Evolutionary conservation across 2,329 filamentous ascomycete genomes (phyloP).

Genomic region (Apiospora saccharicola): DNA sequence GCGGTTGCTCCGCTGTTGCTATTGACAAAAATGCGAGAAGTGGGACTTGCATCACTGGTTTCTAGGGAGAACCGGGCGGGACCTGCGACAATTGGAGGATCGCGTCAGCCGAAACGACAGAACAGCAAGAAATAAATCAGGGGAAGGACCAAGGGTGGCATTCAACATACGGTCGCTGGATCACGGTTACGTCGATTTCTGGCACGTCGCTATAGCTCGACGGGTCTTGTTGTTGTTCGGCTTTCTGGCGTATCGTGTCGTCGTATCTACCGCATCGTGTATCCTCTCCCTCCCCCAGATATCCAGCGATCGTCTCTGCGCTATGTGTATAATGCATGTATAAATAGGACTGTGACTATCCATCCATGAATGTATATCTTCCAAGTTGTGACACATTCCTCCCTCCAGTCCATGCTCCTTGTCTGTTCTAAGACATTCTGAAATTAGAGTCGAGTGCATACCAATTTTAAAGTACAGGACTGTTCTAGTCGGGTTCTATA

Average conservation of each 20-base stretch:
- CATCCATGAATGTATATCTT: background rate
- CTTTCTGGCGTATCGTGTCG: slow-evolving; percentile 20
- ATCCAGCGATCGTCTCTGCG: background rate
- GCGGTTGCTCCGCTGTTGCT: slow-evolving; percentile 65
- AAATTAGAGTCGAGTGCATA: background rate
- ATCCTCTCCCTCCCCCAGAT: slow-evolving; percentile 2
- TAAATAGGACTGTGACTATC: slow-evolving; percentile 13
- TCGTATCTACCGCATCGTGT: slow-evolving; percentile 8
- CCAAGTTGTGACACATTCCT: background rate
- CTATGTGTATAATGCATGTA: slow-evolving; percentile 2
- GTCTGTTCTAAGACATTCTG: slow-evolving; percentile 3
- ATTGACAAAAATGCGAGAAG: slow-evolving; percentile 49
- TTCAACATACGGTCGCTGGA: background rate
- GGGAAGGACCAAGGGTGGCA: background rate
- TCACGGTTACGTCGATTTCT: slow-evolving; percentile 1
- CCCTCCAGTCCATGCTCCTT: slow-evolving; percentile 14
- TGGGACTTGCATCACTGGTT: slow-evolving; percentile 39
- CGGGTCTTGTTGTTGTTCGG: slow-evolving; percentile 20
- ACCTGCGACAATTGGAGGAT: slow-evolving; percentile 20
- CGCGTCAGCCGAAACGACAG: slow-evolving; percentile 26
- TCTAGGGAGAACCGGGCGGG: slow-evolving; percentile 31
- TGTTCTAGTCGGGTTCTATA: background rate
- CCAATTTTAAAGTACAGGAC: background rate
- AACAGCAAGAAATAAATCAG: slow-evolving; percentile 28
- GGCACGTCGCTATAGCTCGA: background rate